Conservation (phyloP, 2,329 filamentous ascomycete species). For the Fusarium nanum region DNA sequence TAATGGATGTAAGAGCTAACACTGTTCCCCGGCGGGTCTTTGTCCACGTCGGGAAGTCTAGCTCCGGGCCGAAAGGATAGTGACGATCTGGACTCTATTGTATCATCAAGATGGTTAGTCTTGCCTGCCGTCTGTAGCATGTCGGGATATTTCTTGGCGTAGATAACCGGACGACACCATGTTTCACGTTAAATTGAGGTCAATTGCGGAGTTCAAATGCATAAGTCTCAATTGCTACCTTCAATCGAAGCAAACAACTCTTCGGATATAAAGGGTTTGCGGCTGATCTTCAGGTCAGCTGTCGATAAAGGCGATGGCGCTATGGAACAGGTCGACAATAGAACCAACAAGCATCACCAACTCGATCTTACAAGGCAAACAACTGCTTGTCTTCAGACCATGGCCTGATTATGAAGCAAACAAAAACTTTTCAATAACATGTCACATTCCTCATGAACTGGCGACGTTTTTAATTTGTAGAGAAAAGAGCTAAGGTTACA, state of each 20-base stretch:
- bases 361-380: not conserved
- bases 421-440: not conserved
- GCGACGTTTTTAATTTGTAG: not conserved
- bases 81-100: not conserved
- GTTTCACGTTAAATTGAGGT: conserved; percentile 2
- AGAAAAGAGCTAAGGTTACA: not conserved
- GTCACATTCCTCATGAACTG: not conserved
- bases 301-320: not conserved
- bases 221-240: not conserved
- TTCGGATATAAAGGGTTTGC: not conserved
- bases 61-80: not conserved
- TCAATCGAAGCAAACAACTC: not conserved
- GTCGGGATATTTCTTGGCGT: conserved; percentile 2
- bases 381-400: not conserved
- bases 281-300: not conserved
- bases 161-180: not conserved
- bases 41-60: not conserved
- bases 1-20: not conserved
- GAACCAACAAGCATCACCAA: not conserved
- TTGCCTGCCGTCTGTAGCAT: not conserved
- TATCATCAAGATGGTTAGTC: not conserved
- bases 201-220: not conserved
- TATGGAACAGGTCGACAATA: not conserved
- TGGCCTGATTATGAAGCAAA: not conserved
- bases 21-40: not conserved